A percentile compares a stretch with the other conserved stretches of the same genome.
phyloP scores from a whole-genome alignment of 768 basidiomycete species.

The Psilocybe cyanescens region DNA sequence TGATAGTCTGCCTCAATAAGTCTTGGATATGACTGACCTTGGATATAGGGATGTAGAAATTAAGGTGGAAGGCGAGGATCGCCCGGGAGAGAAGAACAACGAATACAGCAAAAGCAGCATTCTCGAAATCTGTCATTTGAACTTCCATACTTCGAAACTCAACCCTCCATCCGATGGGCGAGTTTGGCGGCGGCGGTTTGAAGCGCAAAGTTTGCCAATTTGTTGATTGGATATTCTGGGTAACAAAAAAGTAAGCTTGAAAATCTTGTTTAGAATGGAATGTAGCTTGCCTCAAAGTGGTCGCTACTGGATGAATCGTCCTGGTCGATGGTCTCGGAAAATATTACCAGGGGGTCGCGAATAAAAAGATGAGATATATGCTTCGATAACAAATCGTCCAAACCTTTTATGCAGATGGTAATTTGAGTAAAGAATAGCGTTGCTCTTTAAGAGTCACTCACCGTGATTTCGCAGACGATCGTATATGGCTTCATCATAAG shows the following conservation, averaged over 20 bases:
- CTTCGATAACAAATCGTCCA: slow-evolving; percentile 86
- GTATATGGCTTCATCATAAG: slow-evolving; percentile 77
- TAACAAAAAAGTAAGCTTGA: not conserved
- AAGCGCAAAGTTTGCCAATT: slow-evolving; percentile 99
- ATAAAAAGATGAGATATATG: slow-evolving; percentile 97
- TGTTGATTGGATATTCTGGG: slow-evolving; percentile 95
- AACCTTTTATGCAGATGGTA: slow-evolving; percentile 47
- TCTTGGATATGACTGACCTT: slow-evolving; percentile 55
- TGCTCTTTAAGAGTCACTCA: slow-evolving; percentile 32
- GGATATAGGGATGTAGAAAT: slow-evolving; percentile 96
- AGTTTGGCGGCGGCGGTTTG: slow-evolving; percentile 95
- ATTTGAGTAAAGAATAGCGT: not conserved
- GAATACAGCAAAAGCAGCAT: slow-evolving; percentile 95
- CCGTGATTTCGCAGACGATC: slow-evolving; percentile 78
- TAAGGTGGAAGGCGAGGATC: slow-evolving; percentile 88
- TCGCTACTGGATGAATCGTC: slow-evolving; percentile 88
- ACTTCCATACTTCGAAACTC: slow-evolving; percentile 99
- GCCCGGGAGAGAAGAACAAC: slow-evolving; percentile 93
- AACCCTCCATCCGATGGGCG: slow-evolving; percentile 95
- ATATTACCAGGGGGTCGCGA: slow-evolving; percentile 94
- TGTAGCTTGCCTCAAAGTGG: slow-evolving; percentile 83
- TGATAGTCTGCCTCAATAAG: not conserved
- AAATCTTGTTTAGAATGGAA: not conserved
- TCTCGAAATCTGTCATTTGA: slow-evolving; percentile 98
- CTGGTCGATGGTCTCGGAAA: slow-evolving; percentile 92